Base-by-base conservation (phyloP, 75 land plant genomes). In the Gnetum montanum region DNA sequence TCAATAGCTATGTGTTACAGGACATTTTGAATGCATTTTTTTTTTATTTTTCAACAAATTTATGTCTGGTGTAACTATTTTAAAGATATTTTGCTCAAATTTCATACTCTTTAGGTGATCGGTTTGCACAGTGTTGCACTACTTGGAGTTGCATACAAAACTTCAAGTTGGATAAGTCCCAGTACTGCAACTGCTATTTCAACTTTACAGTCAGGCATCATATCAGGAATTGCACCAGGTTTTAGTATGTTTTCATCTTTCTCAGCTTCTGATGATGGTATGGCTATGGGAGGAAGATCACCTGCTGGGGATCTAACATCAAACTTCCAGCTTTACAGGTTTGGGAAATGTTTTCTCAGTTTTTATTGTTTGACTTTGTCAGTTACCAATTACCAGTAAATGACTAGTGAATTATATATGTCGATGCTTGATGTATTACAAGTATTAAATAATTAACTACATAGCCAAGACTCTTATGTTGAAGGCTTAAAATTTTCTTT, bases 71-170 rank as follows among this genome's bases (percentile, higher is more conserved):
- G 10, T 10, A 15, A 15, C 41, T 40, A 15, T 10, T 10, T 40
- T 15, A 10, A 40, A 15, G 10, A 40, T 10, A 40, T 40, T n/a
- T n/a, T n/a, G n/a, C 27, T 27, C 13, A 11, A 48, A 1, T 26
- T 7, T 26, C 27, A 25, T 23, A 5, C 27, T 27, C 6, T 4
- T 53, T 68, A 93, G 98, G 98, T 95, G 36, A 69, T 77, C 60
- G 93, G 89, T 27, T 70, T 95, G 75, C 99, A 95, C 61, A 97
- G 99, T 31, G 99, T 97, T 50, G 88, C 99, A 20, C 60, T 95
- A 45, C 84, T 95, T 56, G 99, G 99, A 36, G 85, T 95, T 50
- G 83, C 99, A n/a, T 95, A 95, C 72, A 71, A 84, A 46, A 81
- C 82, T 37, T 81, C 99, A 41, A 64, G 97, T 19, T 62, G 86